Percentiles rank a stretch among this genome's conserved stretches.
phyloP scores from a whole-genome alignment of 2,329 filamentous ascomycete genomes.

The Seiridium unicorne region DNA sequence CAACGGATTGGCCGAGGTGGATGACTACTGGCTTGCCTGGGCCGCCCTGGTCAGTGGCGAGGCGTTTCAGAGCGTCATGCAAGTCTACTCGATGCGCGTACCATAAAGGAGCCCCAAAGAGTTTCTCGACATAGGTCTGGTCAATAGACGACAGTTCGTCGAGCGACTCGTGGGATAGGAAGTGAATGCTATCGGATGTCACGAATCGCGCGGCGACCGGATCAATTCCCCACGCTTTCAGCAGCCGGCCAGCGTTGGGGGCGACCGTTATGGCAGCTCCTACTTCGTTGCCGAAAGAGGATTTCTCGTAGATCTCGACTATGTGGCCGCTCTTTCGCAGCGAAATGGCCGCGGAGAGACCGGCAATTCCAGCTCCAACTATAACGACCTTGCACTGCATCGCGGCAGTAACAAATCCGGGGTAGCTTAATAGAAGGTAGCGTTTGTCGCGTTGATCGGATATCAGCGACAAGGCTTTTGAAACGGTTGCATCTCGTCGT shows the following conservation, averaged over 20 bases:
- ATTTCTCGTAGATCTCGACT: conserved; percentile 26
- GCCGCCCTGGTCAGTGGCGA: conserved; percentile 22
- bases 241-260: conserved; percentile 32
- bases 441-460: too few species aligned
- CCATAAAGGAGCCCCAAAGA: conserved; percentile 10
- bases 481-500: too few species aligned
- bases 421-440: too few species aligned
- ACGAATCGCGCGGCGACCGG: conserved; percentile 17
- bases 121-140: background rate
- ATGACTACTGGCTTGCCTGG: conserved; percentile 20
- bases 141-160: background rate
- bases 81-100: conserved; percentile 38
- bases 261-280: conserved; percentile 37
- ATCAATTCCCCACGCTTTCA: conserved; percentile 31
- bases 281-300: conserved; percentile 32
- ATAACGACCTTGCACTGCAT: conserved; percentile 16
- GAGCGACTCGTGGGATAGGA: background rate
- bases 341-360: conserved; percentile 27
- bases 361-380: conserved; percentile 30
- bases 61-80: conserved; percentile 32
- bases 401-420: too few species aligned
- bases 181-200: conserved; percentile 6
- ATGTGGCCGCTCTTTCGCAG: conserved; percentile 22
- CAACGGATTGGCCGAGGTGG: conserved; percentile 16
- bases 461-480: too few species aligned